Evolutionary conservation across 345 rosid species (phyloP).

Genomic region (Stellera chamaejasme): DNA sequence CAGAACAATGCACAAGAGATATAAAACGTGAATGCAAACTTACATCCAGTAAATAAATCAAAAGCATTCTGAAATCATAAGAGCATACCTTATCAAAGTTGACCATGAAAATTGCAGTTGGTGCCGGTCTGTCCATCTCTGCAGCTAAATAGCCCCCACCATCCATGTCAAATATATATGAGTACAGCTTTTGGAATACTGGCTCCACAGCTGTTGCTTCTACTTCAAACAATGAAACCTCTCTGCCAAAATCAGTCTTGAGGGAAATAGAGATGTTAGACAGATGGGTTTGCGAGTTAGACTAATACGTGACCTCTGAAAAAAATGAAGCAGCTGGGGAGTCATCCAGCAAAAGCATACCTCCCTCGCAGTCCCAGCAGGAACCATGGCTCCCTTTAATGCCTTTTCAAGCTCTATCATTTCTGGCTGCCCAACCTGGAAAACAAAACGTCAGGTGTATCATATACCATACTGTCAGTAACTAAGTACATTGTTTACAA

Average conservation of each 20-base stretch:
- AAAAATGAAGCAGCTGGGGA: neutral
- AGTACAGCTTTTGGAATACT: slow-evolving; percentile 61
- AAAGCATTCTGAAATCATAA: slow-evolving; percentile 6
- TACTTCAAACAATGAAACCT: slow-evolving; percentile 86
- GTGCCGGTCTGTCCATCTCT: slow-evolving; percentile 67
- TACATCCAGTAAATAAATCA: slow-evolving; percentile 2
- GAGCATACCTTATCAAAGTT: slow-evolving; percentile 90
- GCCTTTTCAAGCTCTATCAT: slow-evolving; percentile 85
- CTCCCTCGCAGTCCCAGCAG: slow-evolving; percentile 89
- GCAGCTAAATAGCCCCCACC: slow-evolving; percentile 34
- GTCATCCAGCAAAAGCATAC: slow-evolving; percentile 24
- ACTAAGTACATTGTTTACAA: neutral
- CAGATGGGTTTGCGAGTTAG: no score
- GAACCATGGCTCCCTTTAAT: slow-evolving; percentile 70
- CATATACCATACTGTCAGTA: neutral
- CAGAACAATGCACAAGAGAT: neutral
- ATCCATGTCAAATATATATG: slow-evolving; percentile 74
- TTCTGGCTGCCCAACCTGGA: slow-evolving; percentile 83
- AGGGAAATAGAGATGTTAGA: neutral
- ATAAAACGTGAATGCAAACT: neutral
- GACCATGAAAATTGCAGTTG: slow-evolving; percentile 77
- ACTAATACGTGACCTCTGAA: neutral
- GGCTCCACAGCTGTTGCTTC: slow-evolving; percentile 82
- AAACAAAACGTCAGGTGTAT: slow-evolving; percentile 4
- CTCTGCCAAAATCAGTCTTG: slow-evolving; percentile 92